Percentiles rank a stretch among this genome's conserved stretches.
Conservation (phyloP, 2,329 filamentous ascomycete species). For the Graphiopsis chlorocephala region DNA sequence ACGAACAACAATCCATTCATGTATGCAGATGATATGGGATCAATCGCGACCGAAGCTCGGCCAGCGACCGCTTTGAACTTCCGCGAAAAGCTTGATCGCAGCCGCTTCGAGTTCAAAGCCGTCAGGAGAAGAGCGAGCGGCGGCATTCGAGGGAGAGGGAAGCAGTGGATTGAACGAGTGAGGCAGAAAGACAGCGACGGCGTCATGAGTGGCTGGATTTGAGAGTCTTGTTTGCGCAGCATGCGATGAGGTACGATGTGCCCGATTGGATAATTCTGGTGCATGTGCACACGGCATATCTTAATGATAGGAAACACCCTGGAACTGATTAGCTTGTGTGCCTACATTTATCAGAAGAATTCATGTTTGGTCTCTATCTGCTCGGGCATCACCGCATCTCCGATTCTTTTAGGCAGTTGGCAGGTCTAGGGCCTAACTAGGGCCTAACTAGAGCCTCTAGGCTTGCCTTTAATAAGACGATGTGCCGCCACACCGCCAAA, state of each 20-base stretch:
- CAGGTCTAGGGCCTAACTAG: background rate
- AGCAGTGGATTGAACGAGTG: constrained; percentile 10
- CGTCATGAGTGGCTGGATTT: constrained; percentile 12
- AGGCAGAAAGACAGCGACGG: constrained; percentile 13
- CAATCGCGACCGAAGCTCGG: background rate
- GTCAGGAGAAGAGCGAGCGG: constrained; percentile 31
- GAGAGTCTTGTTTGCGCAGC: background rate
- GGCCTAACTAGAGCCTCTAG: background rate
- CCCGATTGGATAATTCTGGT: background rate
- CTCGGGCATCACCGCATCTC: background rate
- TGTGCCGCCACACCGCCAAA: background rate
- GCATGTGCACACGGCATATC: background rate
- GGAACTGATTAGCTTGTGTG: background rate
- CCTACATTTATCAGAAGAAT: background rate
- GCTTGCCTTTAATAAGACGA: background rate
- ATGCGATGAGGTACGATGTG: background rate
- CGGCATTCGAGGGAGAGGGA: constrained; percentile 23
- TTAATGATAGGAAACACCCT: background rate
- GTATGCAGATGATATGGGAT: background rate
- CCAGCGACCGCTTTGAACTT: constrained; percentile 26
- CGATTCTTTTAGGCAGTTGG: background rate
- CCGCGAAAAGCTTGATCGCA: constrained; percentile 31
- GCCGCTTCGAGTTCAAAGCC: constrained; percentile 35
- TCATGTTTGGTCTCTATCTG: too few relatives aligned
- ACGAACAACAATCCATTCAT: background rate